Conservation (phyloP, 208 protist genomes). For the Porcisia deanei region DNA sequence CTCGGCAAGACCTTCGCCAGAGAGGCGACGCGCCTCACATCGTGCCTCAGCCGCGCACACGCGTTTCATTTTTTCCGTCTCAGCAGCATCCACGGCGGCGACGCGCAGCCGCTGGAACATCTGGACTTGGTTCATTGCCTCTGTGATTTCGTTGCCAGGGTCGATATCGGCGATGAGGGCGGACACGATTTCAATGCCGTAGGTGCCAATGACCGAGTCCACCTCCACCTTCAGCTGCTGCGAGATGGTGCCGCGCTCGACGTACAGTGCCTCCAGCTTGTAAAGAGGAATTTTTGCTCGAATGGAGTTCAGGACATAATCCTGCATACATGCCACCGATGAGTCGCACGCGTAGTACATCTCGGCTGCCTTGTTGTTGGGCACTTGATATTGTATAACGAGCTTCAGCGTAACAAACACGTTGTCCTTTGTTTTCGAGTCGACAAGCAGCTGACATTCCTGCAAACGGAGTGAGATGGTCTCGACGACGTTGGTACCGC, state of each 20-base stretch:
- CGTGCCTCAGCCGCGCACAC: conserved; percentile 77
- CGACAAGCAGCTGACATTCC: conserved; percentile 39
- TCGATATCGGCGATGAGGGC: conserved; percentile 81
- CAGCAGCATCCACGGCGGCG: conserved; percentile 73
- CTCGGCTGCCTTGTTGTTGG: conserved; percentile 36
- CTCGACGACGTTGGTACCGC: conserved; percentile 34
- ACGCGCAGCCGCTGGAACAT: conserved; percentile 68
- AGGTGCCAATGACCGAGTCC: conserved; percentile 50
- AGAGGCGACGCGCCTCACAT: conserved; percentile 63
- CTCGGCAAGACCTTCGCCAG: conserved; percentile 59
- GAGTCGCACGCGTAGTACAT: conserved; percentile 52
- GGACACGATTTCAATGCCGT: conserved; percentile 74
- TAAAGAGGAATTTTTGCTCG: conserved; percentile 70
- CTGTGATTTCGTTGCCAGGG: conserved; percentile 50
- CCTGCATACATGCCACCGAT: conserved; percentile 46
- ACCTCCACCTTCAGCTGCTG: conserved; percentile 74
- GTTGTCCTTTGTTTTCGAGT: conserved; percentile 90
- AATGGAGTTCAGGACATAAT: conserved; percentile 77
- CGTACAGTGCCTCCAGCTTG: conserved; percentile 81
- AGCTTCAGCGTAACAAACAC: conserved; percentile 72
- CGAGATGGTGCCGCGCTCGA: conserved; percentile 74
- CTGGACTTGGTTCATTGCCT: conserved; percentile 83
- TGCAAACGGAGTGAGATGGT: conserved; percentile 49
- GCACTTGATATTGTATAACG: conserved; percentile 62
- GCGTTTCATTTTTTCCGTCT: conserved; percentile 68